Evolutionary conservation across 2,329 filamentous ascomycete genomes (phyloP).

Genomic region (Botrytis sinoallii): DNA sequence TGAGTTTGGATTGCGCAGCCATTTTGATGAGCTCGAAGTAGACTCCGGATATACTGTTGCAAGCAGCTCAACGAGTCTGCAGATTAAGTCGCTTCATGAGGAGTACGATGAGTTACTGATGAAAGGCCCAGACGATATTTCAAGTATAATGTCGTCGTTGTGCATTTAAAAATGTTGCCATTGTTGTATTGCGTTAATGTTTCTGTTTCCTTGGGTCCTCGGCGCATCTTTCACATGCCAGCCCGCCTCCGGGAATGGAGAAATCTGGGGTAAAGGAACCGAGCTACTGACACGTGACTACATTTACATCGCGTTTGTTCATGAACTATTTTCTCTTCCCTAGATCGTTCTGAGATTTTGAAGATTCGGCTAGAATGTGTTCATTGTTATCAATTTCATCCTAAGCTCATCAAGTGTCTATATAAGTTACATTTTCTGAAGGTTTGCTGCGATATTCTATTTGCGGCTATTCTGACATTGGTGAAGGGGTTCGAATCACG

Average conservation of each 20-base stretch:
- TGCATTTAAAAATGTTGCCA: not conserved
- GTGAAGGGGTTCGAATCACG: not conserved
- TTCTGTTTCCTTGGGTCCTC: constrained; percentile 1
- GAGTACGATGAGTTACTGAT: not conserved
- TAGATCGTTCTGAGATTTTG: not conserved
- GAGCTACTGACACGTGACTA: not conserved
- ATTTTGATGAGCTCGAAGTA: constrained; percentile 44
- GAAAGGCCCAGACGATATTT: not conserved
- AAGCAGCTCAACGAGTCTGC: constrained; percentile 13
- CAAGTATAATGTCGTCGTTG: not conserved
- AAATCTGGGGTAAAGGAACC: constrained; percentile 9
- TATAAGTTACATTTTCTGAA: not conserved
- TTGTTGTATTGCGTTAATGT: constrained; percentile 10
- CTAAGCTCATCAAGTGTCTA: not conserved
- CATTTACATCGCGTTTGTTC: not conserved
- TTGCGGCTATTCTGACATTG: not conserved
- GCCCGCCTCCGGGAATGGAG: constrained; percentile 12
- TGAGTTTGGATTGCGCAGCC: constrained; percentile 78
- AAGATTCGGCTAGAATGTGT: not conserved
- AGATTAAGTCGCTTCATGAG: constrained; percentile 12
- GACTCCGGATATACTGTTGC: constrained; percentile 11
- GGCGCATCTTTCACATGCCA: constrained; percentile 20
- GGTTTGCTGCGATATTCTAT: not conserved
- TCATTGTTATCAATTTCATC: no score
- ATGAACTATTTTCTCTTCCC: not conserved